Conservation (phyloP, 306 rosid genomes). For the Hippophae tibetana region DNA sequence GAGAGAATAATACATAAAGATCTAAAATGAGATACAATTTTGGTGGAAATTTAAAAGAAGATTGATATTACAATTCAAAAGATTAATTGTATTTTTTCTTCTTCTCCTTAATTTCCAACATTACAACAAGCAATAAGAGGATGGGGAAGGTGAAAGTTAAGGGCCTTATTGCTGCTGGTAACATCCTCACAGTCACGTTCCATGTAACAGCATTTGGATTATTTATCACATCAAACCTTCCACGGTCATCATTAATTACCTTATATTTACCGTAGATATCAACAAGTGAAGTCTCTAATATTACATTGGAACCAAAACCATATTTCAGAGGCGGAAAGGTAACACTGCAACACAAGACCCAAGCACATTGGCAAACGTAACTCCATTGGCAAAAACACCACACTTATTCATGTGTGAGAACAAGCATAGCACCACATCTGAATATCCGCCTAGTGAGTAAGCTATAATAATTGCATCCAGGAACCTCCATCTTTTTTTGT, state of each 20-base stretch:
- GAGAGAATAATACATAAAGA: too few species aligned
- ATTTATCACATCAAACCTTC: constrained; percentile 49
- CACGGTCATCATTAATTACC: constrained; percentile 40
- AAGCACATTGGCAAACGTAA: constrained; percentile 49
- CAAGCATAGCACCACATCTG: constrained; percentile 24
- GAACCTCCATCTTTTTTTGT: constrained; percentile 48
- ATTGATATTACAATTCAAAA: too few species aligned
- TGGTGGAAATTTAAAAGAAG: too few species aligned
- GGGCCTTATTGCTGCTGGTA: constrained; percentile 29
- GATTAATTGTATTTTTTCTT: too few species aligned
- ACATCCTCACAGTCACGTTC: constrained; percentile 67
- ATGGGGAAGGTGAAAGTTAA: constrained; percentile 47
- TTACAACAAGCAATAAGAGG: constrained; percentile 54
- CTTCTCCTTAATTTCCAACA: constrained; percentile 27
- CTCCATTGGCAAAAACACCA: constrained; percentile 27
- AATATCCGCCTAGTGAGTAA: constrained; percentile 25
- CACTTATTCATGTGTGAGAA: constrained; percentile 34
- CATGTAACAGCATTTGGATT: constrained; percentile 55
- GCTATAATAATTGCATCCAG: constrained; percentile 57
- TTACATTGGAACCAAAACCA: constrained; percentile 45
- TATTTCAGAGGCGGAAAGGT: constrained; percentile 28
- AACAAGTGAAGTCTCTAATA: constrained; percentile 58
- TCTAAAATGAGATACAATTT: too few species aligned
- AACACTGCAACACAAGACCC: constrained; percentile 39
- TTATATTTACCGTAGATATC: constrained; percentile 59